These are phyloP conservation scores for Camelina laxa DNA, from an alignment of 345 rosid genomes.

Conservation along the genomic window DNA sequence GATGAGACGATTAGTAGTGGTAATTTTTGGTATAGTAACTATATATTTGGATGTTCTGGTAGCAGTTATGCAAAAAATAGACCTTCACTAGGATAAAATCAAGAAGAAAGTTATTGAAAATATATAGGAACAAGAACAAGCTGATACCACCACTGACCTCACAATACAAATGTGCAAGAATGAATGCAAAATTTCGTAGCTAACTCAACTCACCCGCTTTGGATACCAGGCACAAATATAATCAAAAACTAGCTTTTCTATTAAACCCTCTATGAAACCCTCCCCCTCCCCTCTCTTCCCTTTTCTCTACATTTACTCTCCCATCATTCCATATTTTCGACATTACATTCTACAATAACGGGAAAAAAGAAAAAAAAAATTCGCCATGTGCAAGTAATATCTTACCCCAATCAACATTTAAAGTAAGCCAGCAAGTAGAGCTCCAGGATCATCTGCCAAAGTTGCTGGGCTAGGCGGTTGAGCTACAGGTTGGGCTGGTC, in stretches of 20 bases:
- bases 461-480: constrained; percentile 52
- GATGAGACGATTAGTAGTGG: not conserved
- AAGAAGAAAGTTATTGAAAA: constrained; percentile 11
- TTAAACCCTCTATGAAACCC: too few species aligned
- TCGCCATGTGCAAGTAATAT: constrained; percentile 23
- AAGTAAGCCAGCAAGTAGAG: constrained; percentile 86
- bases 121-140: constrained; percentile 11
- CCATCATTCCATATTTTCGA: constrained; percentile 6
- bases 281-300: not conserved
- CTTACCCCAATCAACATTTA: constrained; percentile 40
- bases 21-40: too few species aligned
- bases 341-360: constrained; percentile 21
- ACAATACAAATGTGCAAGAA: constrained; percentile 52
- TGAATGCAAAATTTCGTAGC: constrained; percentile 59
- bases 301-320: constrained; percentile 25
- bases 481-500: constrained; percentile 48
- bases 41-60: too few species aligned
- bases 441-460: constrained; percentile 76
- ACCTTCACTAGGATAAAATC: not conserved
- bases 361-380: not conserved
- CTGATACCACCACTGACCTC: constrained; percentile 36
- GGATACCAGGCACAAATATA: constrained; percentile 7
- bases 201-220: constrained; percentile 16
- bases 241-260: constrained; percentile 29
- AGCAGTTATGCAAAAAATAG: not conserved